Conservation (phyloP, 2,329 filamentous ascomycete genomes). For the Metarhizium sp. region DNA sequence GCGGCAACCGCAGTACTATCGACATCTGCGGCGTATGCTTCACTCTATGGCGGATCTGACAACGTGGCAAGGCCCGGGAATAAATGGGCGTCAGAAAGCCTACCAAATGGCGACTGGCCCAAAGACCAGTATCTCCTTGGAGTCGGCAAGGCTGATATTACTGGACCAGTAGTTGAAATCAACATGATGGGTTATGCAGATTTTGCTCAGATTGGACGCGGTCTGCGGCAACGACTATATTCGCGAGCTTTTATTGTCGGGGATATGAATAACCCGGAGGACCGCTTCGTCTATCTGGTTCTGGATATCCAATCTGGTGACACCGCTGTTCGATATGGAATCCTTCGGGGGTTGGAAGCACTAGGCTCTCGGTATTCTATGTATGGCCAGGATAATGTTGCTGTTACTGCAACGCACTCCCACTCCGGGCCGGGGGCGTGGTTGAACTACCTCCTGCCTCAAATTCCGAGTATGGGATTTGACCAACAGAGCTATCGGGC, state of each 20-base stretch:
- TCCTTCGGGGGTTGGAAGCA: constrained; percentile 59
- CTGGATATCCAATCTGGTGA: constrained; percentile 82
- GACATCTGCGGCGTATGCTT: constrained; percentile 5
- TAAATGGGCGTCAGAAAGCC: constrained; percentile 7
- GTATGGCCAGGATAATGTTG: constrained; percentile 67
- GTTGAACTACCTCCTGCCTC: constrained; percentile 85
- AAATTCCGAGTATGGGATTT: constrained; percentile 81
- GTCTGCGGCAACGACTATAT: constrained; percentile 76
- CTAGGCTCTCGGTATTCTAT: constrained; percentile 64
- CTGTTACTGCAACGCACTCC: constrained; percentile 85
- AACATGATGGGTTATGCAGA: constrained; percentile 87
- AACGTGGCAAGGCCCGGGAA: constrained; percentile 5
- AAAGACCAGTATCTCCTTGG: constrained; percentile 35
- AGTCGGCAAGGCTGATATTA: constrained; percentile 45
- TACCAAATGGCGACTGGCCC: constrained; percentile 8
- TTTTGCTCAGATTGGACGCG: constrained; percentile 67
- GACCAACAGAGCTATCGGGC: constrained; percentile 77
- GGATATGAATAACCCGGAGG: constrained; percentile 49
- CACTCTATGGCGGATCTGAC: constrained; percentile 1
- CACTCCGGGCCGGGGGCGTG: constrained; percentile 85
- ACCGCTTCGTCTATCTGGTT: constrained; percentile 77
- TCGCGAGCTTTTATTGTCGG: constrained; percentile 82
- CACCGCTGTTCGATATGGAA: constrained; percentile 75
- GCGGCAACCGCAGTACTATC: constrained; percentile 9
- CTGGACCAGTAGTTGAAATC: constrained; percentile 74